Conservation (phyloP, 2,329 filamentous ascomycete genomes). For the Xylariaceae sp. region DNA sequence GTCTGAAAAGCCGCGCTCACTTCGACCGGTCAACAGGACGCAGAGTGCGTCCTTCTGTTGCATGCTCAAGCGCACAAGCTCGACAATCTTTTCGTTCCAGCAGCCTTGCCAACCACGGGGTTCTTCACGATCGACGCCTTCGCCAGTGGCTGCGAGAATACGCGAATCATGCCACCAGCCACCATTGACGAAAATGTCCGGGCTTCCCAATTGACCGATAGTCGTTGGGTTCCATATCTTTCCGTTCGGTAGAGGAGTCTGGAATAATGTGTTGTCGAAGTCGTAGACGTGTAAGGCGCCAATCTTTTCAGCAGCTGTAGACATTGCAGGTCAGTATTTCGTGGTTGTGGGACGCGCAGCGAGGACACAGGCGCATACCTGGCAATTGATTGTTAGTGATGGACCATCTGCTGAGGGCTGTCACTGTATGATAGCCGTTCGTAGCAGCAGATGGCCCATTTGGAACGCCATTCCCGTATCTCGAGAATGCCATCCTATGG, state of each 20-base stretch:
- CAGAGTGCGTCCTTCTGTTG: constrained; percentile 79
- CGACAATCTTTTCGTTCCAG: constrained; percentile 91
- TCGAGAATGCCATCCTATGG: constrained; percentile 18
- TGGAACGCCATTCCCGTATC: constrained; percentile 14
- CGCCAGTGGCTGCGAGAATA: constrained; percentile 81
- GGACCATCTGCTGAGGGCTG: constrained; percentile 80
- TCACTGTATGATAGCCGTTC: constrained; percentile 51
- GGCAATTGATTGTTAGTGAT: constrained; percentile 69
- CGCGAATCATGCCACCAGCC: constrained; percentile 96
- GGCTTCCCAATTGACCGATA: constrained; percentile 69
- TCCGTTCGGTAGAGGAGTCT: constrained; percentile 82
- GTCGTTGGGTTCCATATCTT: constrained; percentile 80
- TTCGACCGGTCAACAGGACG: constrained; percentile 82
- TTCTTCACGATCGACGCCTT: constrained; percentile 79
- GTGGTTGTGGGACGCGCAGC: background rate
- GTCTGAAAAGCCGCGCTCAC: constrained; percentile 70
- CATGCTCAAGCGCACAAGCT: constrained; percentile 76
- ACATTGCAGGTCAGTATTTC: constrained; percentile 4
- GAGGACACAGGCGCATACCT: constrained; percentile 23
- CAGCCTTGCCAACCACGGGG: constrained; percentile 80
- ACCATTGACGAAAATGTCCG: constrained; percentile 74
- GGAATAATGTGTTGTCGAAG: constrained; percentile 96
- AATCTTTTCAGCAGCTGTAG: constrained; percentile 59
- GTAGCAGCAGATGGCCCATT: constrained; percentile 10
- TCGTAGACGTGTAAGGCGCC: constrained; percentile 89